These are phyloP conservation scores for Lactarius akahatsu DNA, from an alignment of 768 basidiomycete genomes.

Conservation along the genomic window DNA sequence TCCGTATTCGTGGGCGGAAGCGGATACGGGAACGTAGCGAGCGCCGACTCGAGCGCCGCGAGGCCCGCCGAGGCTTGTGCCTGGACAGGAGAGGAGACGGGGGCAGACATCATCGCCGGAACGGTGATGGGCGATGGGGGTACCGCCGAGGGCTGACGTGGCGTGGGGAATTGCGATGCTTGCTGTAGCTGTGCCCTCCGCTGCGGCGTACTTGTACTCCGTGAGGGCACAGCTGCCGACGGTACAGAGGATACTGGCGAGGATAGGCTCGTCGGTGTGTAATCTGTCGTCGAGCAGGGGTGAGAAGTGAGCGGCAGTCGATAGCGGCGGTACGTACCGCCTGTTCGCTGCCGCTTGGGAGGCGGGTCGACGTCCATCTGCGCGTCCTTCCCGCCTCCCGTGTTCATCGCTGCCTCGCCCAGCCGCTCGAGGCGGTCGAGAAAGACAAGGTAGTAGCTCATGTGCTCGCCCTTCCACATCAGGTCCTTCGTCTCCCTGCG, in stretches of 20 bases:
- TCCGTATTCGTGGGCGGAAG: not conserved
- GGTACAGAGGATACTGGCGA: not conserved
- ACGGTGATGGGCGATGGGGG: not conserved
- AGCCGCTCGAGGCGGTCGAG: slow-evolving; percentile 14
- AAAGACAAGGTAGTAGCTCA: slow-evolving; percentile 17
- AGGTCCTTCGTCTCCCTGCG: slow-evolving; percentile 24
- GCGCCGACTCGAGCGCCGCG: not conserved
- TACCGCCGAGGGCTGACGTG: not conserved
- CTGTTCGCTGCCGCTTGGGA: slow-evolving; percentile 16
- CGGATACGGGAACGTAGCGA: not conserved
- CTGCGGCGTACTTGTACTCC: not conserved
- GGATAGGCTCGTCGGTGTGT: not conserved
- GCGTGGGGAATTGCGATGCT: not conserved
- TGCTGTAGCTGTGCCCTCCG: not conserved
- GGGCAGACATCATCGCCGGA: not conserved
- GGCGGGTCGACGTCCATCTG: slow-evolving; percentile 22
- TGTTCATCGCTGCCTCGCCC: slow-evolving; percentile 9
- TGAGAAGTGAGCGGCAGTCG: not conserved
- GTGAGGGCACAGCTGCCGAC: not conserved
- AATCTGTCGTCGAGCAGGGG: not conserved
- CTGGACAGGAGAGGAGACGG: not conserved
- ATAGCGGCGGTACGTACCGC: not conserved
- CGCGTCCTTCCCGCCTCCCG: not conserved
- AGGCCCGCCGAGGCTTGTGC: slow-evolving; percentile 2
- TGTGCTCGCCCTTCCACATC: slow-evolving; percentile 26